Conservation (phyloP, 345 rosid species). For the Turnera subulata region DNA sequence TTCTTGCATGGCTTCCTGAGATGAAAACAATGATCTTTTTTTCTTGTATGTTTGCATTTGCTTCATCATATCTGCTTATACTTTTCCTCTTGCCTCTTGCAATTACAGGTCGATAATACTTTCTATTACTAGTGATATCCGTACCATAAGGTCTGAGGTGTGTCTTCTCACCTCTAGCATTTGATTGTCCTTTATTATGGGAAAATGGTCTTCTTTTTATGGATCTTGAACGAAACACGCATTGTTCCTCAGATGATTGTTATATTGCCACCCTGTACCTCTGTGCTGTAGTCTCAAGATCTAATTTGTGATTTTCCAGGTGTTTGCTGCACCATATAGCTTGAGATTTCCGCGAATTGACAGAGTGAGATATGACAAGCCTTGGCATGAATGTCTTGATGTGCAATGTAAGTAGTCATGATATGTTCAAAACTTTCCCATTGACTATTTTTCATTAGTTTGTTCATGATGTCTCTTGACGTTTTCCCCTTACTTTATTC, state of each 20-base stretch:
- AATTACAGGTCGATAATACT: constrained; percentile 75
- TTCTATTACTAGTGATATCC: constrained; percentile 88
- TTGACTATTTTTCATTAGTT: not conserved
- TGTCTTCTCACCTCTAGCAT: constrained; percentile 20
- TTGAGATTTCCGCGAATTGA: constrained; percentile 97
- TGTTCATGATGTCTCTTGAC: not conserved
- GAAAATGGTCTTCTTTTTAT: not conserved
- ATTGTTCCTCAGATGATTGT: not conserved
- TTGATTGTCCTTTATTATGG: not conserved
- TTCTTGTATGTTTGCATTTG: not conserved
- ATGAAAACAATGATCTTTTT: constrained; percentile 7
- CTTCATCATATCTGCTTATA: not conserved
- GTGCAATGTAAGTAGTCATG: constrained; percentile 64
- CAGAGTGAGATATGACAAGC: constrained; percentile 91
- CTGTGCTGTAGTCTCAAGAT: not conserved
- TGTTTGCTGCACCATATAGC: constrained; percentile 92
- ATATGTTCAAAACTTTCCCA: not conserved
- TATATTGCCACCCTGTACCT: not conserved
- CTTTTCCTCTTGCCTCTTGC: constrained; percentile 6
- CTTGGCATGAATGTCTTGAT: constrained; percentile 96
- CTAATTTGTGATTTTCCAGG: constrained; percentile 34
- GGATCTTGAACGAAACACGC: not conserved
- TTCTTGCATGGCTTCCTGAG: constrained; percentile 10
- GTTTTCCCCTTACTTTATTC: constrained; percentile 5
- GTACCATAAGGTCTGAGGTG: constrained; percentile 94